Base-by-base conservation (phyloP, 177 flowering plant species). In the Vitis hybrid region DNA sequence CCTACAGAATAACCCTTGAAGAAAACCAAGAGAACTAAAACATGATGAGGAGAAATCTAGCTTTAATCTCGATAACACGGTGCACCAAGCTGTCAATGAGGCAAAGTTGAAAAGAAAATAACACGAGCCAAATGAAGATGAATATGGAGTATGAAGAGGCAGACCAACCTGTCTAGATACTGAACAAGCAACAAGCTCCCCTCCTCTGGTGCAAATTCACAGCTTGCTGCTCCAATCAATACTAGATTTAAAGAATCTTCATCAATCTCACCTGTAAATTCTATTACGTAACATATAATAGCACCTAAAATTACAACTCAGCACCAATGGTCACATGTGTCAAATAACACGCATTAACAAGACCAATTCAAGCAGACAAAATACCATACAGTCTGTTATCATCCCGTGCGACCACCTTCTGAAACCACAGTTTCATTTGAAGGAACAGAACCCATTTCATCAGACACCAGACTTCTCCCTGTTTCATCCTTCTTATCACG, bases 331-430 rank as follows among this genome's bases (percentile, higher is more conserved):
- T 16, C 14, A 53, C 16, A 16, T 16, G 33, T 39, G 29, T 22
- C 29, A 60, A 1, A 39, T 26, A 57, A 49, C 56, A 21, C 39
- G 31, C 64, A 59, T 2, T 59, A 12, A 51, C 69, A 65, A 65
- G 55, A 53, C 58, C n/a, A 57, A n/a, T 58, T 29, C 22, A 11
- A 50, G 31, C 53, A 13, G 13, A 61, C 29, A 56, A 64, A 33
- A 53, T 49, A 59, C 72, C 31, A 50, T 51, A 74, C 16, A 64
- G 9, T 53, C 68, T 51, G 18, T 59, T 67, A 70, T 56, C 74
- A 62, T 67, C 74, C 65, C 29, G 66, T n/a, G 2, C 50, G 66
- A 64, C 53, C 45, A 52, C 19, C 68, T 51, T 72, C 76, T 45
- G 73, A 31, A 14, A 60, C 59, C n/a, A 14, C 57, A 10, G 71